These are phyloP conservation scores for Rhodosporidiobolus odoratus DNA, from an alignment of 768 basidiomycete genomes.

Conservation along the genomic window DNA sequence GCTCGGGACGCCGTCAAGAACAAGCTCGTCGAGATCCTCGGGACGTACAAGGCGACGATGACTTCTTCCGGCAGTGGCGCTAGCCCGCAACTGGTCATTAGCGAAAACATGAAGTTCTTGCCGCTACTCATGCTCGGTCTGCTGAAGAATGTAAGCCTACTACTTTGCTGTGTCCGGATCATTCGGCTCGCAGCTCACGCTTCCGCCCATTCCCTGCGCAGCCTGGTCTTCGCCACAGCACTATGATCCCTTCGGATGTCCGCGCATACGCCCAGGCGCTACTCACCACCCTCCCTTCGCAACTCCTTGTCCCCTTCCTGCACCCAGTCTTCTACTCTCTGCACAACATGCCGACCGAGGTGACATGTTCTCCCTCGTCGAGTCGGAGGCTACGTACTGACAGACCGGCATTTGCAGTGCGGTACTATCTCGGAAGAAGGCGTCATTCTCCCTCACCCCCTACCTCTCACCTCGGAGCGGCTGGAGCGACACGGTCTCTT, in stretches of 20 bases:
- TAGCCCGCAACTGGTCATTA: constrained; percentile 83
- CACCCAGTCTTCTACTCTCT: constrained; percentile 93
- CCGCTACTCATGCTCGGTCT: constrained; percentile 84
- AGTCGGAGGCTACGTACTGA: not conserved
- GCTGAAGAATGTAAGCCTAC: constrained; percentile 74
- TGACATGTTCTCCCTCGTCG: constrained; percentile 46
- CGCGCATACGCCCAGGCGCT: constrained; percentile 90
- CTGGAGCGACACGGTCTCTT: constrained; percentile 91
- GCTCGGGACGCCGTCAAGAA: constrained; percentile 77
- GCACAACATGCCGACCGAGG: constrained; percentile 92
- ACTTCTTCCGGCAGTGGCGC: constrained; percentile 89
- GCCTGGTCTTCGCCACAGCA: constrained; percentile 92
- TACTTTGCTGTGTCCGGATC: not conserved
- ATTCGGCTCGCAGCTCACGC: not conserved
- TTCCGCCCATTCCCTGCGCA: constrained; percentile 42
- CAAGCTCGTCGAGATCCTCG: constrained; percentile 74
- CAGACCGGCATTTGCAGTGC: constrained; percentile 53
- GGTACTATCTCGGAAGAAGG: constrained; percentile 88
- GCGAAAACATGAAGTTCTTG: constrained; percentile 90
- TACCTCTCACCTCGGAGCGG: constrained; percentile 90
- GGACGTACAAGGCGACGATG: constrained; percentile 91
- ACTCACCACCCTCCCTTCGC: constrained; percentile 82
- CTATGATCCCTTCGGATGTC: constrained; percentile 93
- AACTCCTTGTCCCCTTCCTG: constrained; percentile 85
- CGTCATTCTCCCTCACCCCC: constrained; percentile 74